Evolutionary conservation across 257 asterid species (phyloP), one percentile per base, ranked within the genome.

Genomic region (Solanum acaule): DNA sequence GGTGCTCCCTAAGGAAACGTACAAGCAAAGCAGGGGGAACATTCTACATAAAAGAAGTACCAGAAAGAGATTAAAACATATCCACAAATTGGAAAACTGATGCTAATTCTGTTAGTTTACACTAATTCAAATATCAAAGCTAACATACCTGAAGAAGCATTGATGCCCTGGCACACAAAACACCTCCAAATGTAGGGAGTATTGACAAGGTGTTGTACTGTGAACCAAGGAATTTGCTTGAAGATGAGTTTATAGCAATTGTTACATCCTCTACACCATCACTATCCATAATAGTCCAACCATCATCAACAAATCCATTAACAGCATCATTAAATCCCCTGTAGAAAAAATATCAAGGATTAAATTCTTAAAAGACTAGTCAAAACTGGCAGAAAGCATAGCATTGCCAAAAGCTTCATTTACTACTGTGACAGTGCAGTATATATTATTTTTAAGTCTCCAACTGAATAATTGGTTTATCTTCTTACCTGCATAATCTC

Each of bases 241-340:
- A 97, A 89, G 98, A 93, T 1, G 96, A 91, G 89, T 97, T 97
- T 25, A 96, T 85, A 82, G 98, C 95, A 77, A 96, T 94, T 10
- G 98, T 95, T 9, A 97, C 94, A 72, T 97, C 98, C 90, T 97
- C 99, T 38, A 87, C 93, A 34, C 98, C 99, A 87, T 97, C 99
- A 33, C 95, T 92, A 70, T 94, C 92, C 95, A 96, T 90, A 90
- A 93, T 90, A 5, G 98, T 92, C 99, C 99, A 97, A 59, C 99
- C 99, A 86, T 97, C 99, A 85, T 95, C 98, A n/a, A 90, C 95
- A 92, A 97, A 96, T 84, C 99, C 99, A 88, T 94, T 97, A 73
- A 97, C 95, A 71, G 98, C 98, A 91, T 97, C 99, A 86, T 97
- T 96, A 85, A 97, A 96, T 49, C 99, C 99, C 94, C 99, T 97